Conservation (phyloP, 805 yeast genomes). For the Priceomyces carsonii region DNA sequence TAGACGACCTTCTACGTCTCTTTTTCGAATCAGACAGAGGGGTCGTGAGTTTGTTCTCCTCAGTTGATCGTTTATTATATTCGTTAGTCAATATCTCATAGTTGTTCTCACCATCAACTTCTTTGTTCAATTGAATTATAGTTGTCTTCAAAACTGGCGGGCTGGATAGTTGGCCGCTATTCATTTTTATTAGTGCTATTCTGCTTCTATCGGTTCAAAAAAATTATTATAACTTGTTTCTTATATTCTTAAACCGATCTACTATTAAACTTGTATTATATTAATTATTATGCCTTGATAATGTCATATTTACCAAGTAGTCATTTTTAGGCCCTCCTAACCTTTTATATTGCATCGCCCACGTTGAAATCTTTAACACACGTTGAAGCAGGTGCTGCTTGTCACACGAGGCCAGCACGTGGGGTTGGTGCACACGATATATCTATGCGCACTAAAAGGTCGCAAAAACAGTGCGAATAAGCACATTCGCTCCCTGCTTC, state of each 20-base stretch:
- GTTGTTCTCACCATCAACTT: constrained; percentile 41
- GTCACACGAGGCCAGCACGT: constrained; percentile 8
- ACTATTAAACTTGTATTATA: too few species aligned
- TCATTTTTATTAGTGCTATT: too few species aligned
- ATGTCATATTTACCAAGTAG: too few species aligned
- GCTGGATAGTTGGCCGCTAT: constrained; percentile 23
- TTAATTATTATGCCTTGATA: too few species aligned
- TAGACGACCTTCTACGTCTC: constrained; percentile 39
- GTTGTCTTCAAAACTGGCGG: constrained; percentile 48
- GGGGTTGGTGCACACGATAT: constrained; percentile 6
- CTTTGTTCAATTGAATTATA: constrained; percentile 44
- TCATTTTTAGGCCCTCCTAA: not conserved
- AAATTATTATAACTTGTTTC: too few species aligned
- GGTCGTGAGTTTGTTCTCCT: constrained; percentile 3
- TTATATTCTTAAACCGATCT: too few species aligned
- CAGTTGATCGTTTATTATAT: constrained; percentile 16
- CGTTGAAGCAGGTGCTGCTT: constrained; percentile 6
- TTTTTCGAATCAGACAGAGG: constrained; percentile 25
- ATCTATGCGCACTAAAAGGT: too few species aligned
- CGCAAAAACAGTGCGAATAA: not conserved
- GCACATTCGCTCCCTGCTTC: too few species aligned
- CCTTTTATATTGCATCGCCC: constrained; percentile 4
- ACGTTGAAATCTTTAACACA: too few species aligned
- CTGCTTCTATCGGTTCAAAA: too few species aligned
- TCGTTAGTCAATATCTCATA: constrained; percentile 45